Base-by-base conservation (phyloP, 2,329 filamentous ascomycete species). In the Colletotrichum horii region DNA sequence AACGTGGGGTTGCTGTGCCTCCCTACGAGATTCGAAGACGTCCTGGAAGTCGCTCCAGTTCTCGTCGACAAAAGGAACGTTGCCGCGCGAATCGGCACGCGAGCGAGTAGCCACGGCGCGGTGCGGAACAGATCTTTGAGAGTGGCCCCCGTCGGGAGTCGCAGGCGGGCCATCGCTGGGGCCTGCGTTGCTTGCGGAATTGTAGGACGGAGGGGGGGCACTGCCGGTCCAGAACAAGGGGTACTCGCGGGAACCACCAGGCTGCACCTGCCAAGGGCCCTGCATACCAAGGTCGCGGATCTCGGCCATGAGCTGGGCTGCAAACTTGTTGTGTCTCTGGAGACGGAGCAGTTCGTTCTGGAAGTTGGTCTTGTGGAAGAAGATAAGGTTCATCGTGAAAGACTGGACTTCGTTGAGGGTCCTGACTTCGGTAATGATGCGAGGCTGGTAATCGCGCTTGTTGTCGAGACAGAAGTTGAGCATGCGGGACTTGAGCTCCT, bases 341-440 rank as follows among this genome's bases (percentile, higher is more conserved):
- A 98, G 90, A 86, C 96, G 96, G 28, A 98, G 89, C 60, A 97
- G 89, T 83, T 98, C 96, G 82, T 98, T 98, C 83, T 98, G 96
- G 91, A 94, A 98, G 83, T 96, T 98, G 75, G 94, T 95, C 84
- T 98, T 98, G 90, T 98, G 98, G 88, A 98, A 98, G 88, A 98
- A 98, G 81, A 98, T 93, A 72, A 98, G 92, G 84, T 98, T 98
- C 81, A 98, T 90, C 6, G 93, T 96, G 81, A 98, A 93, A 8
- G 94, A 94, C 82, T 96, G 95, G 43, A 96, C 95, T 80, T 98
- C 93, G 28, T 93, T 92, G 67, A 98, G 93, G 11, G 92, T 92
- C 28, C 91, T 92, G 79, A 98, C 88, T 84, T 98, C 96, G 0
- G 95, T 97, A 48, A 98, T 90, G 73, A 98, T 96, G 78, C 96